phyloP scores from a whole-genome alignment of 2,329 filamentous ascomycete genomes.

The Emericellopsis atlantica region DNA sequence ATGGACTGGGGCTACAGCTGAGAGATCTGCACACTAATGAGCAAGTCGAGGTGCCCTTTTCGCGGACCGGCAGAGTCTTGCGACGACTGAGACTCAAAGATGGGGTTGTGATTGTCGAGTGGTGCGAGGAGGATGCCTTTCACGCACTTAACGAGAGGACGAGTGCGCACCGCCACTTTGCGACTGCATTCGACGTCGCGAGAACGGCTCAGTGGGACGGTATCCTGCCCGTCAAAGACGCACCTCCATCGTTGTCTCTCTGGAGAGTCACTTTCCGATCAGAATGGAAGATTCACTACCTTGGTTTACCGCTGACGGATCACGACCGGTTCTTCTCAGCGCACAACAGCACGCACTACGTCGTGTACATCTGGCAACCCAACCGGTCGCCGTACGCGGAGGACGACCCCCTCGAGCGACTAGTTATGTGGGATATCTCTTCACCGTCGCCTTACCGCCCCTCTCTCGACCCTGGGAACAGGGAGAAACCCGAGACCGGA shows the following conservation, averaged over 20 bases:
- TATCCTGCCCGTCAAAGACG: background rate
- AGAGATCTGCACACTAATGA: constrained; percentile 34
- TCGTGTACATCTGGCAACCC: constrained; percentile 48
- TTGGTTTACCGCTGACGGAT: constrained; percentile 40
- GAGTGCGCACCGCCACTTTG: constrained; percentile 43
- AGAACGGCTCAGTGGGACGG: constrained; percentile 4
- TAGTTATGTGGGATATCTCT: constrained; percentile 48
- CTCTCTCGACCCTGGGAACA: constrained; percentile 32
- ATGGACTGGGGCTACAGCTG: constrained; percentile 23
- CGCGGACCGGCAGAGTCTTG: constrained; percentile 32
- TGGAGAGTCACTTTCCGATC: constrained; percentile 37
- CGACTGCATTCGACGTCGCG: constrained; percentile 41
- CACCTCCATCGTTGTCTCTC: background rate
- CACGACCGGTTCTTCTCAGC: constrained; percentile 49
- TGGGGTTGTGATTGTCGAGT: constrained; percentile 48
- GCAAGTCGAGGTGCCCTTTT: constrained; percentile 36
- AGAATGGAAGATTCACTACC: constrained; percentile 48
- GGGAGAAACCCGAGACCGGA: constrained; percentile 13
- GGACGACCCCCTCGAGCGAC: constrained; percentile 42
- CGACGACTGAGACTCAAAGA: constrained; percentile 40
- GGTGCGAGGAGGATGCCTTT: constrained; percentile 40
- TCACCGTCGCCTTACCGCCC: constrained; percentile 32
- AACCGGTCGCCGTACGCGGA: constrained; percentile 41
- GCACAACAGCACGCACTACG: constrained; percentile 47
- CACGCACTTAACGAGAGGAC: constrained; percentile 38